Conservation (phyloP, 441 rosid species). For the Corymbia citriodora region DNA sequence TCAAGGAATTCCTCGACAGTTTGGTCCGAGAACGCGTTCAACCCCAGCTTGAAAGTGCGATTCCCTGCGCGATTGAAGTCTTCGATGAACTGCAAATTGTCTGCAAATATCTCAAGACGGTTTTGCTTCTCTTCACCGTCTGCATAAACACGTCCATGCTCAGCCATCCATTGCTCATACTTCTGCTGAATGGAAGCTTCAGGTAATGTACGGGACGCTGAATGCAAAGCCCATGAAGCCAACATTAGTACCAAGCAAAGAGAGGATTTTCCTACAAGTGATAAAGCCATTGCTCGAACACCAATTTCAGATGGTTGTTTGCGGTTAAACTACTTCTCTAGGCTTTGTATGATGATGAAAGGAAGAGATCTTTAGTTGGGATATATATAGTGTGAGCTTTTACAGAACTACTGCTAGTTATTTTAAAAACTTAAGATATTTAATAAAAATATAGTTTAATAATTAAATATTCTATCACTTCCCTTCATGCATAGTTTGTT, state of each 20-base stretch:
- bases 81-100: background rate
- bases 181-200: background rate
- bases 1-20: background rate
- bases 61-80: background rate
- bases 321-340: background rate
- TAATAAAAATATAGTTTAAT: too few relatives aligned
- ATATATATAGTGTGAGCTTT: background rate
- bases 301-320: background rate
- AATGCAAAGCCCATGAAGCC: background rate
- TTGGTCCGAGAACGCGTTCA: background rate
- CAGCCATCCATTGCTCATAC: background rate
- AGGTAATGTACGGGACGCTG: background rate
- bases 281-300: background rate
- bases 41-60: background rate
- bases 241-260: background rate
- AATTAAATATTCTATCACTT: background rate
- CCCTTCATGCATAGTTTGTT: rapidly evolving
- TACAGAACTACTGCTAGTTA: too few relatives aligned
- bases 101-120: background rate
- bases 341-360: background rate
- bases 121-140: background rate
- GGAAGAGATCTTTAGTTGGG: background rate
- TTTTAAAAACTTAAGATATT: too few relatives aligned
- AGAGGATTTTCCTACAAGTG: background rate
- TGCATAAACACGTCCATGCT: background rate